phyloP scores from a whole-genome alignment of 805 yeast species.

The Priceomyces carsonii region DNA sequence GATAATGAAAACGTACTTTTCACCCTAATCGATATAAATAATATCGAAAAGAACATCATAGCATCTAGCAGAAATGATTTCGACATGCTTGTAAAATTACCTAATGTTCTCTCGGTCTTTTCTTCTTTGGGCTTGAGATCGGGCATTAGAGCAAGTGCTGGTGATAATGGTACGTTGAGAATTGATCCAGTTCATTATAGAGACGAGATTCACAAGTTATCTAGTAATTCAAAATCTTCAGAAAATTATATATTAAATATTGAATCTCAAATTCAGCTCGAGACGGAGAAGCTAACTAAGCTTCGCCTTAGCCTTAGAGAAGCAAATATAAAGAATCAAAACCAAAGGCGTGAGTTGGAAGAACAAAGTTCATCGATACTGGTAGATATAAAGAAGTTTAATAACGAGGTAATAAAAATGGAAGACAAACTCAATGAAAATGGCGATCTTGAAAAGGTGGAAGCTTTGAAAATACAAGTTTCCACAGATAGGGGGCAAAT shows the following conservation, averaged over 20 bases:
- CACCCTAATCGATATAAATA: constrained; percentile 61
- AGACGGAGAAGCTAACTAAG: constrained; percentile 13
- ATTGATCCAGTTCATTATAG: constrained; percentile 55
- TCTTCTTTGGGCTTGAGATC: constrained; percentile 48
- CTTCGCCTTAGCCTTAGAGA: constrained; percentile 16
- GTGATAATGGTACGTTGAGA: constrained; percentile 44
- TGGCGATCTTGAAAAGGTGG: constrained; percentile 44
- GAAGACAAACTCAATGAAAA: constrained; percentile 44
- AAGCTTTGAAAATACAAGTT: constrained; percentile 32
- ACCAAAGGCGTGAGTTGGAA: constrained; percentile 16
- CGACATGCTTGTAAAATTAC: constrained; percentile 31
- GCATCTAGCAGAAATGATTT: constrained; percentile 54
- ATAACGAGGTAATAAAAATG: constrained; percentile 29
- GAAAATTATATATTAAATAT: constrained; percentile 15
- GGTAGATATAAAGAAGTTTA: constrained; percentile 11
- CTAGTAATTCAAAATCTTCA: constrained; percentile 17
- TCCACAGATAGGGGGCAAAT: constrained; percentile 29
- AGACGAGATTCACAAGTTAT: constrained; percentile 29
- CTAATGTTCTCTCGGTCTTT: constrained; percentile 43
- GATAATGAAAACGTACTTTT: constrained; percentile 55
- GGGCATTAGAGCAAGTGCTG: constrained; percentile 40
- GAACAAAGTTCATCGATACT: constrained; percentile 11
- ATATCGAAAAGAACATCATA: constrained; percentile 60
- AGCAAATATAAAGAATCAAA: constrained; percentile 10
- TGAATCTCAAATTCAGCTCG: constrained; percentile 15